These are phyloP conservation scores for Sechiopsis laciniata DNA, from an alignment of 306 rosid species.

Conservation along the genomic window DNA sequence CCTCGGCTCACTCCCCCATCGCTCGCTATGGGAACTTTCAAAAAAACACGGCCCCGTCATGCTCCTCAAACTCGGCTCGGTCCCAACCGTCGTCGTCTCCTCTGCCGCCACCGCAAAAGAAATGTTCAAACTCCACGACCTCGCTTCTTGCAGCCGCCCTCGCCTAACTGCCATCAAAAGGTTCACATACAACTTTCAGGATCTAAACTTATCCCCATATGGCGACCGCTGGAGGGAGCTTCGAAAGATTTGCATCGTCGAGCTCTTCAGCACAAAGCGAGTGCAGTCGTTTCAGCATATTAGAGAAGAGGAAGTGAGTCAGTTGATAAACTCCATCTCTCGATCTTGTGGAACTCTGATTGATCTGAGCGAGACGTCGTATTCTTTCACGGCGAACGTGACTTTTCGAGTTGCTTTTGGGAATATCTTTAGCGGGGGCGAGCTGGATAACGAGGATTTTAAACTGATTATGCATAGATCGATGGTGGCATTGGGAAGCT, in stretches of 20 bases:
- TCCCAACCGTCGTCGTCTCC: conserved; percentile 17
- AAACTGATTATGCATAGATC: conserved; percentile 14
- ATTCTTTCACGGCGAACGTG: not conserved
- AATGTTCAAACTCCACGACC: conserved; percentile 28
- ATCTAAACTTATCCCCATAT: conserved; percentile 24
- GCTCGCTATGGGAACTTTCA: conserved; percentile 35
- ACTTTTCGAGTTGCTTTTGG: conserved; percentile 26
- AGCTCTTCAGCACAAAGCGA: conserved; percentile 31
- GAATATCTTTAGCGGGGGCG: conserved; percentile 1
- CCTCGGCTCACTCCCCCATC: conserved; percentile 20
- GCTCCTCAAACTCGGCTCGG: conserved; percentile 17
- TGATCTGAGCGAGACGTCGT: conserved; percentile 16
- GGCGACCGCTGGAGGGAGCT: not conserved
- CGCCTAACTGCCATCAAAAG: not conserved
- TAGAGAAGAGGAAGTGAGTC: conserved; percentile 33
- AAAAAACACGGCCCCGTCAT: conserved; percentile 35
- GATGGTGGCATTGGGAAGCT: conserved; percentile 27
- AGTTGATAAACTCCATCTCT: conserved; percentile 14
- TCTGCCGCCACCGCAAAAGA: conserved; percentile 26
- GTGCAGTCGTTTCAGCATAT: conserved; percentile 29
- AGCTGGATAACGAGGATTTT: conserved; percentile 15
- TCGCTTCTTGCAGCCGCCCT: conserved; percentile 31
- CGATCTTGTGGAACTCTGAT: not conserved
- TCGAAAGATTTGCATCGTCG: not conserved
- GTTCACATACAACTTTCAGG: conserved; percentile 22